Base-by-base conservation (phyloP, 2,329 filamentous ascomycete species). In the Leptographium radiaticola region DNA sequence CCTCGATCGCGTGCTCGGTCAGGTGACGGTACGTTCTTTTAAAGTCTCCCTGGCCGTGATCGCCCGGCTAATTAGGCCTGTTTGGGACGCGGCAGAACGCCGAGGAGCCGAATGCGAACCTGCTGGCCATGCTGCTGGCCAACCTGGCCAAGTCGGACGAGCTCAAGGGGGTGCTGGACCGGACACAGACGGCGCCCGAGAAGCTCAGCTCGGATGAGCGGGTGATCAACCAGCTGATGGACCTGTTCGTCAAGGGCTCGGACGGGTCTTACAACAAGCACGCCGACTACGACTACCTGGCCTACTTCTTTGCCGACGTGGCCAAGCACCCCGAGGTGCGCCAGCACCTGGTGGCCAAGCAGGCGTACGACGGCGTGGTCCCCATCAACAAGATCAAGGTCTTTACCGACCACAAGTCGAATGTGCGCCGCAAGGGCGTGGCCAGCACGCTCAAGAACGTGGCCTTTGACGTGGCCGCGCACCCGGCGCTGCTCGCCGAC, bases 361-460 rank as follows among this genome's bases (percentile, higher is more conserved):
- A 94, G 65, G 70, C 79, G 1, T 91, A 94, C 67, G 89, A 95
- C 65, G 75, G 73, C 1, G 80, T 95, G 15, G 81, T 96, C n/a
- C 93, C 93, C 2, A 75, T 97, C 49, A 88, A 86, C 49, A 97
- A 97, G 73, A 75, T 98, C 57, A 86, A 86, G 56, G 91, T 97
- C 56, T 97, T 97, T 67, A 97, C 93, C 1, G 89, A 95, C 67
- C 89, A 96, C 70, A 75, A 79, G 61, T 94, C 87, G 2, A 78
- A 85, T 33, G 82, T 96, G 53, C 81, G 93, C 55, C 78, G 93
- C 53, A 88, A 89, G 62, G 93, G 93, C n/a, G 90, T 96, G n/a
- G 91, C 91, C 9, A 89, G 84, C 57, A 93, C 89, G 11, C 89
- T 98, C 66, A 97, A 97, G 69, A 98, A 98, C 65, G 81, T 87